Base-by-base conservation (phyloP, 1,284 basidiomycete species). In the Austroboletus niveus region DNA sequence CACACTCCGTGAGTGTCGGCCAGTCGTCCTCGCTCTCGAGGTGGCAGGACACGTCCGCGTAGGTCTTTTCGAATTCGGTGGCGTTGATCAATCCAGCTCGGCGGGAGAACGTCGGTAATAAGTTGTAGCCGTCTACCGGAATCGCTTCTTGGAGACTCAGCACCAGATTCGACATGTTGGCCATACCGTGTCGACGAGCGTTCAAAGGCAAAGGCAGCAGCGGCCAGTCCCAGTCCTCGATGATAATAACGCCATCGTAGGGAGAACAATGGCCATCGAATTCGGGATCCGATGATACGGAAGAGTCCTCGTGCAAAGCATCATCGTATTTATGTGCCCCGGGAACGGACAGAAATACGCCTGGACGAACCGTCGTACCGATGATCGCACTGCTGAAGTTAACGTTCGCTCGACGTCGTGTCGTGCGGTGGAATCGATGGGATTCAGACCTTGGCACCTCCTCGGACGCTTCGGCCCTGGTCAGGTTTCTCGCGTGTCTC, bases 341-440 rank as follows among this genome's bases (percentile, higher is more conserved):
- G 1, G 48, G 50, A 2, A 62, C 24, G 2, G 22, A 49, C 8
- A 64, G 60, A 34, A 60, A 61, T 3, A 27, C 8, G 6, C 41
- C 45, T 0, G 9, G 8, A 7, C 51, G 60, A 38, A 41, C 8
- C 0, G 62, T 62, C 14, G 50, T 43, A 2, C 58, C 60, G 17
- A 64, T 64, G 32, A 58, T 38, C 22, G 46, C 14, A 42, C 53
- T 64, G 20, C 6, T 46, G 44, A 66, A 60, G 6, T 35, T 46
- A n/a, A 62, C 24, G 6, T 39, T 42, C 2, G 39, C 34, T 11
- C 20, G 31, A 49, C 32, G 50, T 56, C 32, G 41, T 61, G 32
- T 61, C 60, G 42, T 65, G 65, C 1, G 60, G 60, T 2, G 62
- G 55, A 47, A 24, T 2, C 5, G 22, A 24, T 5, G 5, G 22